Conservation (phyloP, 2,329 filamentous ascomycete species). For the Botryotinia globosa region DNA sequence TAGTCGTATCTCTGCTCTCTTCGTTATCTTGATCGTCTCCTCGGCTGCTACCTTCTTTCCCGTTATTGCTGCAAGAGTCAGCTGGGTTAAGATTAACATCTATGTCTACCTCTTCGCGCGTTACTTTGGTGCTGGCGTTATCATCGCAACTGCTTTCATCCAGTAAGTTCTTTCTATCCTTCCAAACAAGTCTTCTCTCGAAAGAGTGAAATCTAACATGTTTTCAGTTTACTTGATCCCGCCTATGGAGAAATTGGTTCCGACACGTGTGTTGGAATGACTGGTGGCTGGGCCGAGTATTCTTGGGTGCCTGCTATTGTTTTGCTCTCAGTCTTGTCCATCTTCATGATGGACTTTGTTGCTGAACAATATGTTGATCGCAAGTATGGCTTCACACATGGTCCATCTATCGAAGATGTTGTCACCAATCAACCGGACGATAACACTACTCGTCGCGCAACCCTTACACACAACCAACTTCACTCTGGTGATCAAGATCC, state of each 20-base stretch:
- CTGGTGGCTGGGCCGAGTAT: constrained; percentile 43
- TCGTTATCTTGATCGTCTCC: constrained; percentile 69
- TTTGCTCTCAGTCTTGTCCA: constrained; percentile 55
- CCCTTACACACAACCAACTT: constrained; percentile 40
- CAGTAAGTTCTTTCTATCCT: constrained; percentile 53
- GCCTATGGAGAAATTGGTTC: constrained; percentile 46
- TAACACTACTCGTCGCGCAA: neutral
- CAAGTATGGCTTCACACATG: constrained; percentile 34
- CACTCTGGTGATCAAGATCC: constrained; percentile 44
- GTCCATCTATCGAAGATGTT: constrained; percentile 31
- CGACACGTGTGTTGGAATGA: constrained; percentile 52
- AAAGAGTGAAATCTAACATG: neutral
- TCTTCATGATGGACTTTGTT: constrained; percentile 59
- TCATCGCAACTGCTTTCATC: constrained; percentile 75
- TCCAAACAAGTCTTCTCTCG: constrained; percentile 21
- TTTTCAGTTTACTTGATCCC: constrained; percentile 47
- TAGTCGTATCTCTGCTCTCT: constrained; percentile 65
- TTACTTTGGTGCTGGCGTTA: constrained; percentile 75
- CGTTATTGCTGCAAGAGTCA: constrained; percentile 59
- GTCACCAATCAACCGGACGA: constrained; percentile 30
- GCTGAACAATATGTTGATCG: constrained; percentile 49
- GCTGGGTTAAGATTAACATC: constrained; percentile 54
- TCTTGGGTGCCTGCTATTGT: constrained; percentile 40
- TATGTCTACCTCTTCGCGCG: constrained; percentile 63
- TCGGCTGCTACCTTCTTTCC: constrained; percentile 62